Percentiles rank a stretch among this genome's conserved stretches.
These are phyloP conservation scores for Microsporum canis DNA, from an alignment of 2,329 filamentous ascomycete genomes.

Conservation along the genomic window DNA sequence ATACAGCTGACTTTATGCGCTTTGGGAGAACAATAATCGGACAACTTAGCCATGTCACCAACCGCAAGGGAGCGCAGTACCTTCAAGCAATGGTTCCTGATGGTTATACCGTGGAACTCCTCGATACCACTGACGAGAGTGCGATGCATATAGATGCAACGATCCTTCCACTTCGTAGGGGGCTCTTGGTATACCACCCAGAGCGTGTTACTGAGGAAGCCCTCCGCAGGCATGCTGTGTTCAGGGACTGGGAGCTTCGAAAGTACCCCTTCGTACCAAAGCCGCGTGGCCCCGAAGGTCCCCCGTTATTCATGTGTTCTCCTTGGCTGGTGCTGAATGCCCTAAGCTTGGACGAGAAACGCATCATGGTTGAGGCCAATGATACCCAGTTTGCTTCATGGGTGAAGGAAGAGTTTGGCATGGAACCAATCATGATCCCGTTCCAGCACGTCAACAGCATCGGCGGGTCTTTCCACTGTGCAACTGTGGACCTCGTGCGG, in stretches of 20 bases:
- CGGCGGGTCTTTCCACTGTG: constrained; percentile 19
- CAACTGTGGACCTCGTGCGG: constrained; percentile 8
- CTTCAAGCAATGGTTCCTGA: constrained; percentile 17
- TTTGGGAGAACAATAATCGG: constrained; percentile 24
- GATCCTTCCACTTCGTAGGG: constrained; percentile 21
- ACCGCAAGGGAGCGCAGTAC: constrained; percentile 24
- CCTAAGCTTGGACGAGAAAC: constrained; percentile 19
- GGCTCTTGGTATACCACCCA: constrained; percentile 22
- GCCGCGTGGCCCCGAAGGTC: constrained; percentile 8
- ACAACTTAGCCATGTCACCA: constrained; percentile 27
- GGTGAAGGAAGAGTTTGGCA: constrained; percentile 13
- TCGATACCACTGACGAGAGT: constrained; percentile 18
- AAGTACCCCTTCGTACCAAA: constrained; percentile 16
- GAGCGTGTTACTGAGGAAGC: constrained; percentile 16
- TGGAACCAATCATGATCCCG: constrained; percentile 18
- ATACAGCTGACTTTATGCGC: constrained; percentile 28
- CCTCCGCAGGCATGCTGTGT: constrained; percentile 18
- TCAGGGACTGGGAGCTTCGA: constrained; percentile 21
- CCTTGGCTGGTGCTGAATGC: constrained; percentile 22
- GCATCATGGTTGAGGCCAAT: constrained; percentile 20
- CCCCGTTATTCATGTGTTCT: constrained; percentile 21
- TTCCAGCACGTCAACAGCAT: constrained; percentile 26
- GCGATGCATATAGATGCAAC: constrained; percentile 27
- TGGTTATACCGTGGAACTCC: constrained; percentile 23
- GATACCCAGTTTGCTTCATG: constrained; percentile 14